A percentile compares a stretch with the other conserved stretches of the same genome.
These are phyloP conservation scores for Petrea volubilis DNA, from an alignment of 257 asterid species.

Conservation along the genomic window DNA sequence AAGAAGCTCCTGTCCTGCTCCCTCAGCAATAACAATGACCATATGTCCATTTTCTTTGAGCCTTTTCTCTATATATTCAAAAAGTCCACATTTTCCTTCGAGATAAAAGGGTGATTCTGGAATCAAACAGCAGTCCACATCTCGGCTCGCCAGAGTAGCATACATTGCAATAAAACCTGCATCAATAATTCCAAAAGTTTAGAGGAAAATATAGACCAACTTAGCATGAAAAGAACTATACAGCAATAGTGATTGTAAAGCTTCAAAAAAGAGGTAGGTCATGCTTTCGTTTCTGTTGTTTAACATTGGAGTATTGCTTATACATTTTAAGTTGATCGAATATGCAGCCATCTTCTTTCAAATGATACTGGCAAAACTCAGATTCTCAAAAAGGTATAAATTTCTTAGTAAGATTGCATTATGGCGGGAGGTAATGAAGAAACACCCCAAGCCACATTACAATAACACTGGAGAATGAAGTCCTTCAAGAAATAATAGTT, in stretches of 20 bases:
- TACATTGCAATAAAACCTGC: conserved; percentile 94
- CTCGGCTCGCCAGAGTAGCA: conserved; percentile 97
- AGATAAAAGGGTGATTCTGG: conserved; percentile 92
- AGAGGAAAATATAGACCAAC: not conserved
- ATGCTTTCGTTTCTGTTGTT: not conserved
- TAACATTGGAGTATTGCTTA: not conserved
- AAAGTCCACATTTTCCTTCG: conserved; percentile 83
- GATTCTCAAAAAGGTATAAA: not conserved
- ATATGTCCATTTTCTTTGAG: conserved; percentile 84
- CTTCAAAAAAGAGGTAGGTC: not conserved
- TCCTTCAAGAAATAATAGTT: not conserved
- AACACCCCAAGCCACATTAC: not conserved
- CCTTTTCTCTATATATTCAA: conserved; percentile 65
- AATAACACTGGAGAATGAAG: not conserved
- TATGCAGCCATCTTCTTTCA: not conserved
- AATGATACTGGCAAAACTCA: not conserved
- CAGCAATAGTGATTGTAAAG: not conserved
- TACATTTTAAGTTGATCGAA: not conserved
- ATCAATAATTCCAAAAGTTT: conserved; percentile 18
- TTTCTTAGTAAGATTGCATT: not conserved
- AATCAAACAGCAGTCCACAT: conserved; percentile 93
- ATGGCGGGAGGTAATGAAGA: not conserved
- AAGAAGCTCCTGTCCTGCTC: conserved; percentile 93
- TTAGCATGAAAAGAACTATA: not conserved
- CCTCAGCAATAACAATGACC: conserved; percentile 96